Base-by-base conservation (phyloP, 257 asterid species). In the Jacaranda mimosifolia region DNA sequence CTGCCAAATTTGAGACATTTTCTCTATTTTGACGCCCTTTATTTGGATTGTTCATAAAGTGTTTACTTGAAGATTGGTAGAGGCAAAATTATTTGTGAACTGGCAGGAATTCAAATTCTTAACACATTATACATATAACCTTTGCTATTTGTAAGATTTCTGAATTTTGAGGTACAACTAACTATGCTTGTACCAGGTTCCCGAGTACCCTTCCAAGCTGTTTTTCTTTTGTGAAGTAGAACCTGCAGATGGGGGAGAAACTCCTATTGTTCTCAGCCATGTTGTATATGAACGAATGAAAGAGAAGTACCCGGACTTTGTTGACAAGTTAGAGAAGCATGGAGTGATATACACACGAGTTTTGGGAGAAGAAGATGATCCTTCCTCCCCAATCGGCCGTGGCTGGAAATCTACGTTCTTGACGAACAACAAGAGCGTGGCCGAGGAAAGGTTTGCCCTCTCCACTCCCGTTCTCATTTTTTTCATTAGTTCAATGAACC, bases 351-450 rank as follows among this genome's bases (percentile, higher is more conserved):
- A 94, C 55, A 84, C 82, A 0, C 89, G 98, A 1, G 81, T 92
- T 3, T 57, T 92, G 78, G 98, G 98, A 32, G 97, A 90, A 79
- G 98, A 86, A 0, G 97, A 94, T 52, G 95, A 92, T 68, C 99
- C 97, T 67, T 89, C 96, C 0, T 91, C 98, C 51, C 91, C 95
- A 1, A 92, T 91, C 15, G 99, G 99, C 5, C 96, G 96, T 18
- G 98, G 99, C 64, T 94, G 98, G 98, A 92, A 88, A 77, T 92
- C 96, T 0, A 91, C 98, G 0, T 94, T 92, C 86, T 74, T 92
- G 82, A 92, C 99, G 3, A 70, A 70, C 3, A 92, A 94, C 40
- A 92, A 87, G 84, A 78, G 81, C 39, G 88, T 91, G n/a, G 98
- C 99, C 10, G 92, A 91, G 82, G 95, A 92, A 85, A 90, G 97